Conservation (phyloP, 805 yeast species). For the Starmerella scarabaei region DNA sequence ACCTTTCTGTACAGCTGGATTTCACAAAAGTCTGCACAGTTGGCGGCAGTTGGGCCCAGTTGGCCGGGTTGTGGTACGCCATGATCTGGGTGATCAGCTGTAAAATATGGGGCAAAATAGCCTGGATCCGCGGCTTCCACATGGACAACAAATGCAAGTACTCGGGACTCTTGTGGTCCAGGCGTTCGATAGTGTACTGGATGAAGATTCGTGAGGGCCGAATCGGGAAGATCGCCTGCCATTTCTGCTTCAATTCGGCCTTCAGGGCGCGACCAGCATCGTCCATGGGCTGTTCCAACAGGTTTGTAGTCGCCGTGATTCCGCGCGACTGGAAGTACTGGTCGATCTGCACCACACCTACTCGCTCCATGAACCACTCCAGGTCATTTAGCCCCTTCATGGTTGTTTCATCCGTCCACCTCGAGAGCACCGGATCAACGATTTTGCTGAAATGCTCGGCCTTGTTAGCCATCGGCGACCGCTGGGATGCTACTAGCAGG, state of each 20-base stretch:
- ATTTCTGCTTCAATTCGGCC: constrained; percentile 67
- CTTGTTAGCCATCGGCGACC: constrained; percentile 49
- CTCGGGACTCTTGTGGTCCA: constrained; percentile 65
- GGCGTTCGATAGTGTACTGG: constrained; percentile 87
- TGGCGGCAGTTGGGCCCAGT: constrained; percentile 76
- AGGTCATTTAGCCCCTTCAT: constrained; percentile 79
- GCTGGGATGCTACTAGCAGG: constrained; percentile 76
- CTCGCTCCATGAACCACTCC: constrained; percentile 96
- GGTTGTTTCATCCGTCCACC: constrained; percentile 88
- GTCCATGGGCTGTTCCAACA: constrained; percentile 74
- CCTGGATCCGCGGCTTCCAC: constrained; percentile 90
- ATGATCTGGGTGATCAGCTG: constrained; percentile 82
- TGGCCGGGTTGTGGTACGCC: constrained; percentile 84
- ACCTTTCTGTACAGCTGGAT: constrained; percentile 79
- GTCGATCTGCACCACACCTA: constrained; percentile 89
- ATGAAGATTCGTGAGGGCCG: constrained; percentile 89
- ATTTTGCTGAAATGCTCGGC: constrained; percentile 68
- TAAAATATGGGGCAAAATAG: constrained; percentile 80
- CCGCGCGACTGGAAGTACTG: constrained; percentile 75
- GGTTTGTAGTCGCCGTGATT: constrained; percentile 61
- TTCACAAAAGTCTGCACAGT: constrained; percentile 89
- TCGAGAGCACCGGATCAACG: constrained; percentile 82
- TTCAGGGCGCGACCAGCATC: constrained; percentile 70
- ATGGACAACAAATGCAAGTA: constrained; percentile 54
- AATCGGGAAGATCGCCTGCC: constrained; percentile 91